Percentiles rank a stretch among this genome's conserved stretches.
phyloP scores from a whole-genome alignment of 2,329 filamentous ascomycete species.

The Diaporthe citriasiana region DNA sequence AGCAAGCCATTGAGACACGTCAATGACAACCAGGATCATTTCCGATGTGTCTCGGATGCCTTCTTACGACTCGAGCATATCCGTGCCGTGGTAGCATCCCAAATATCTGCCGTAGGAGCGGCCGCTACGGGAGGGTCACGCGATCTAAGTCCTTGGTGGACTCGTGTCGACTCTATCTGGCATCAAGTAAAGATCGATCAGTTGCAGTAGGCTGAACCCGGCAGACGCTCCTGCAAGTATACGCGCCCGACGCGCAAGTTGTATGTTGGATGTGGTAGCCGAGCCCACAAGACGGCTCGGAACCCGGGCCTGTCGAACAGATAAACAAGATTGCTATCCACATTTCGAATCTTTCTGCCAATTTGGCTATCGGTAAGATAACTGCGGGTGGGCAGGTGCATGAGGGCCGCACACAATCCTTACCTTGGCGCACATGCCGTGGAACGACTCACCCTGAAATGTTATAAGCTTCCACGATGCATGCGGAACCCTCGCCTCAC shows the following conservation, averaged over 20 bases:
- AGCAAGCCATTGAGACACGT: no score
- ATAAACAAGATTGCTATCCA: neutral
- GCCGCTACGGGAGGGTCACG: neutral
- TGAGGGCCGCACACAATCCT: neutral
- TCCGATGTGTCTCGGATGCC: conserved; percentile 27
- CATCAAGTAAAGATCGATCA: conserved; percentile 2
- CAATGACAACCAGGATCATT: neutral
- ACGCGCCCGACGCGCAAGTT: conserved; percentile 18
- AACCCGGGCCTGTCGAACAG: neutral
- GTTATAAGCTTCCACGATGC: neutral
- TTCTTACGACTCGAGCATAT: neutral
- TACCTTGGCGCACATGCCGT: neutral
- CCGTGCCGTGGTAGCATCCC: neutral
- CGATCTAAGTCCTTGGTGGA: neutral
- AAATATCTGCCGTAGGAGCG: neutral
- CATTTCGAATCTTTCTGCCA: neutral
- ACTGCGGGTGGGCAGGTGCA: conserved; percentile 18
- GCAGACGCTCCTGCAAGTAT: conserved; percentile 12
- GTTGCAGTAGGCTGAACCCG: neutral
- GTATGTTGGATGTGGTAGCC: neutral
- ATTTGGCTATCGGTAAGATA: conserved; percentile 27
- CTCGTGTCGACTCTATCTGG: conserved; percentile 8
- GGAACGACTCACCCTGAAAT: neutral
- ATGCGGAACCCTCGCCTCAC: conserved; percentile 25
- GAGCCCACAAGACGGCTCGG: neutral